Percentiles rank a stretch among this genome's conserved stretches.
These are phyloP conservation scores for Pisolithus sp. DNA, from an alignment of 768 basidiomycete species.

Conservation along the genomic window DNA sequence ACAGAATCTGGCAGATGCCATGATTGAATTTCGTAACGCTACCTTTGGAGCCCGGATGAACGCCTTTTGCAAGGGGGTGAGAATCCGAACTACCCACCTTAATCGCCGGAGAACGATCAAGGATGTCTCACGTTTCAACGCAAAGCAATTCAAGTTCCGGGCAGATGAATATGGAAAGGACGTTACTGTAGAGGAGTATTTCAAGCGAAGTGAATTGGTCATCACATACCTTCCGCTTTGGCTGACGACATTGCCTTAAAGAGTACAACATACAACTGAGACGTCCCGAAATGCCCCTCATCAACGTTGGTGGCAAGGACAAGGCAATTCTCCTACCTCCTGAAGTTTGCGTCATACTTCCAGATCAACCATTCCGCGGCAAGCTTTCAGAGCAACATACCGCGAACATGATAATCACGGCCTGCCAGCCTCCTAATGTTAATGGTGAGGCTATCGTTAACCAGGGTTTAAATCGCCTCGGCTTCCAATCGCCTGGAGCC, in stretches of 20 bases:
- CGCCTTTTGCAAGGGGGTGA: slow-evolving; percentile 60
- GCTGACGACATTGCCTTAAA: slow-evolving; percentile 12
- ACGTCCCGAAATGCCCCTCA: slow-evolving; percentile 36
- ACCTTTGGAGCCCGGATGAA: slow-evolving; percentile 54
- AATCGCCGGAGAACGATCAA: slow-evolving; percentile 74
- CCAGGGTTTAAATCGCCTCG: slow-evolving; percentile 38
- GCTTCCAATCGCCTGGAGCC: slow-evolving; percentile 30
- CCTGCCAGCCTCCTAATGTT: slow-evolving; percentile 43
- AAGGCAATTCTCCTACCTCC: slow-evolving; percentile 39
- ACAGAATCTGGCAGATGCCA: slow-evolving; percentile 38
- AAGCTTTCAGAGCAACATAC: slow-evolving; percentile 54
- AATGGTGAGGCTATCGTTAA: slow-evolving; percentile 41
- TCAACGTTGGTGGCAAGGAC: slow-evolving; percentile 41
- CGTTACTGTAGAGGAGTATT: slow-evolving; percentile 44
- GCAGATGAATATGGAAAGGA: slow-evolving; percentile 32
- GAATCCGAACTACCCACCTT: slow-evolving; percentile 62
- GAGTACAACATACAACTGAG: slow-evolving; percentile 38
- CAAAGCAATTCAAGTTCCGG: slow-evolving; percentile 35
- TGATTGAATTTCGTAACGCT: slow-evolving; percentile 37
- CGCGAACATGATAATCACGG: slow-evolving; percentile 42
- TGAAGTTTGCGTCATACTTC: slow-evolving; percentile 45
- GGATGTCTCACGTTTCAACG: slow-evolving; percentile 35
- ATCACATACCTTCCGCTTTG: not conserved
- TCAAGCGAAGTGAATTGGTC: slow-evolving; percentile 34
- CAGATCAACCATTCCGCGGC: slow-evolving; percentile 37